Base-by-base conservation (phyloP, 495 filamentous ascomycete species). In the Aspergillus diversus region DNA sequence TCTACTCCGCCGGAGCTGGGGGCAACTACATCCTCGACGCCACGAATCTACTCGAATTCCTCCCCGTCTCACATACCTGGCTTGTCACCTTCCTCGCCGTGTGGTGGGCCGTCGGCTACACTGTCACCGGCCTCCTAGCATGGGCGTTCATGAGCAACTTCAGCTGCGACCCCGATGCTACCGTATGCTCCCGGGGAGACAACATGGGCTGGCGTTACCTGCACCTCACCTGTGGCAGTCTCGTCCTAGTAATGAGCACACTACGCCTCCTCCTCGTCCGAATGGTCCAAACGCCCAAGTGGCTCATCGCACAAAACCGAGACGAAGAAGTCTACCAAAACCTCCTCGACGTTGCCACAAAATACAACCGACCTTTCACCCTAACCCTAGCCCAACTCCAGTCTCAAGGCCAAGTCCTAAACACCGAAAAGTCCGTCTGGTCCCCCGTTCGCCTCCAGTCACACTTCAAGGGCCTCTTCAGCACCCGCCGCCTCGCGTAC, bases 131-230 rank as follows among this genome's bases (percentile, higher is more conserved):
- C n/a, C 57, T 77, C n/a, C 62, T 78, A n/a, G 74, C 75, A 13
- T 78, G 75, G 75, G 74, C 63, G 15, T 76, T 71, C 64, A 76
- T 78, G 75, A 69, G 66, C 63, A 74, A 77, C 63, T 78, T 66
- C 60, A 70, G 61, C 63, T 77, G 75, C 52, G 58, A 65, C 8
- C 53, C 69, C 7, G 50, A 68, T 32, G 70, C 66, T 5, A 68
- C 70, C n/a, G 65, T 49, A 33, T 73, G 67, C 48, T 43, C 34
- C 32, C 58, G 64, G 11, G 58, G 66, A 1, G 66, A 75, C 27
- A 77, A 77, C 57, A 68, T 65, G 71, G 74, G 73, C 5, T 77
- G 74, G 74, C 64, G 73, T 47, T 77, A 77, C 55, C 66, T 75
- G 2, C 71, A 72, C 46, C 72, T 75, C 56, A 74, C 73, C 12